Evolutionary conservation across 495 filamentous ascomycete genomes (phyloP).

Genomic region (Schizothecium vesticola): DNA sequence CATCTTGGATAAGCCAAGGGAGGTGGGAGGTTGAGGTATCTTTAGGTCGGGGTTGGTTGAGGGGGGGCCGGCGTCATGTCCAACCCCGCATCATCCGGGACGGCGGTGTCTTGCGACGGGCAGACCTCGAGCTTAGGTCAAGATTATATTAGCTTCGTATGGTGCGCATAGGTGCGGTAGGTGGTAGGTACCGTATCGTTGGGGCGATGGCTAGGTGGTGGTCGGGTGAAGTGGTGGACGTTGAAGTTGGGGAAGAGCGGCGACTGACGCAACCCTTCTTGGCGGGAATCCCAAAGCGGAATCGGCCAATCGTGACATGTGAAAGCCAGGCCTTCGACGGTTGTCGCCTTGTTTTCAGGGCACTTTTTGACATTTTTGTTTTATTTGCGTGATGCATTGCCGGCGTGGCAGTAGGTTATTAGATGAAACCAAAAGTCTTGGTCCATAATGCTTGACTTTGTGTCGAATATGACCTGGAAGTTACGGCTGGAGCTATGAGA

Average conservation of each 20-base stretch:
- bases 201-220: not conserved
- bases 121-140: not conserved
- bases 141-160: not conserved
- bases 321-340: not conserved
- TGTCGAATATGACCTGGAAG: not conserved
- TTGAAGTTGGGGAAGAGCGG: not conserved
- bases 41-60: not conserved
- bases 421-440: not conserved
- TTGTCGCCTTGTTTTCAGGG: not conserved
- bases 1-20: not conserved
- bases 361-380: not conserved
- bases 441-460: not conserved
- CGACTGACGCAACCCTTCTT: conserved; percentile 8
- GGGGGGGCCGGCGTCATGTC: not conserved
- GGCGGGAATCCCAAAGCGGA: not conserved
- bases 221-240: not conserved
- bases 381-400: not conserved
- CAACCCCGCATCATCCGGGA: not conserved
- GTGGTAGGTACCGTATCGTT: not conserved
- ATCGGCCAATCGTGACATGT: conserved; percentile 3
- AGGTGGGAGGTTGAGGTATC: not conserved
- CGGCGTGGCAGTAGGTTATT: not conserved
- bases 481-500: not conserved
- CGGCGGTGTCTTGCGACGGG: not conserved
- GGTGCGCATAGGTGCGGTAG: not conserved